Evolutionary conservation across 495 filamentous ascomycete genomes (phyloP), one percentile per base, ranked within the genome.

Genomic region (Talaromyces thailandensis): DNA sequence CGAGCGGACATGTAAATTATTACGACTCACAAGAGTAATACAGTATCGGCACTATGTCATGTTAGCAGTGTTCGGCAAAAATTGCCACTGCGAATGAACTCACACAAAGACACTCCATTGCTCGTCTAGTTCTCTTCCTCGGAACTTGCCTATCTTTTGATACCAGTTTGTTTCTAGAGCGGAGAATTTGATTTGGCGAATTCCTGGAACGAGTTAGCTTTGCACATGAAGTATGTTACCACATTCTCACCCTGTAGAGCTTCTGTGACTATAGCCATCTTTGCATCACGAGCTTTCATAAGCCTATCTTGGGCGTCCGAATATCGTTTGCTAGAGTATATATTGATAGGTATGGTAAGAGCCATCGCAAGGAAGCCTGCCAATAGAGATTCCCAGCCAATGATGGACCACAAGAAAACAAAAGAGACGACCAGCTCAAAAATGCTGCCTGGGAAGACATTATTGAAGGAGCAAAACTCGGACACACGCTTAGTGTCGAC

Each of bases 101-200:
- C 14, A 58, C 58, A 62, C 12, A 73, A 73, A 4, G 68, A 68
- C 78, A 32, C 73, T 79, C 85, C 89, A 89, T 40, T 89, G 76
- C 2, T 81, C 82, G 0, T 64, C 61, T 0, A 96, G 81, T 66
- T 96, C 91, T 26, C 79, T 78, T 12, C 83, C 80, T 66, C 91
- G 81, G 25, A 84, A 82, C 6, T 77, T 76, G n/a, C 75, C 69
- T 59, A 96, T 91, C 60, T 85, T 86, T n/a, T 79, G 73, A 71
- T 93, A 82, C 91, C 91, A 96, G 63, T 89, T 84, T 16, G 76
- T 70, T 68, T 96, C 91, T n/a, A 91, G 71, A 9, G 90, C 91
- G 0, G 89, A 89, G 65, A 96, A 93, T 66, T 96, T 96, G 70
- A 96, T 90, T 68, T 95, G 91, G 6, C 91, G 82, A 60, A 96